Base-by-base conservation (phyloP, 306 rosid species). In the Trichosanthes cucumerina region DNA sequence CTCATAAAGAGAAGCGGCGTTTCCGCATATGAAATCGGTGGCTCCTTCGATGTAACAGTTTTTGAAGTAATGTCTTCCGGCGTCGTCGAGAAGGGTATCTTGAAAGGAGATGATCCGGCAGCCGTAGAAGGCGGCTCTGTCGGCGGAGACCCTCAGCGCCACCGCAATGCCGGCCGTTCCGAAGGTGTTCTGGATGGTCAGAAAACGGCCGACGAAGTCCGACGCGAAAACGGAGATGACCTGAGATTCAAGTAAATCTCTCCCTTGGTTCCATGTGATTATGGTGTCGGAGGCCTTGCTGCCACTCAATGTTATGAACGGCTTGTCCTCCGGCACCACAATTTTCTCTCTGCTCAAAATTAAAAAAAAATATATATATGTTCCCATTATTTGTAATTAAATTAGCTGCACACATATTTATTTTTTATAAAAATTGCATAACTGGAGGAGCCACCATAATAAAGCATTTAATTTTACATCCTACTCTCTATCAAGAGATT, bases 31-130 rank as follows among this genome's bases (percentile, higher is more conserved):
- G 65, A 76, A 85, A 79, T 85, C 87, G 19, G 70, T 56, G 23
- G 76, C 87, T 38, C 87, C 87, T 69, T 85, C 73, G 0, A 85
- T 85, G 50, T 81, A 85, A 19, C 83, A 85, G 9, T 79, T 81
- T 3, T 65, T 60, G 79, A 66, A 85, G 56, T 81, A 85, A 43
- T 81, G 87, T 16, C 33, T 49, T 6, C 87, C 87, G 0, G 4
- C 0, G 7, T 79, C 85, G 12, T 85, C 85, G 6, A 75, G 49
- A 5, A 81, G 79, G 0, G 85, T 81, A 15, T 85, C 87, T 28
- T 81, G 87, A 14, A 68, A 68, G 13, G 83, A 70, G 1, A 9
- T 3, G 9, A 81, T 79, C 7, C 44, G 73, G 46, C 85, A 84
- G 9, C 58, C 68, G 21, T 84, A 79, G 9, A 84, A 84, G 59